A percentile compares a stretch with the other conserved stretches of the same genome.
Evolutionary conservation across 2,329 filamentous ascomycete species (phyloP).

Genomic region (Penicillium sp.): DNA sequence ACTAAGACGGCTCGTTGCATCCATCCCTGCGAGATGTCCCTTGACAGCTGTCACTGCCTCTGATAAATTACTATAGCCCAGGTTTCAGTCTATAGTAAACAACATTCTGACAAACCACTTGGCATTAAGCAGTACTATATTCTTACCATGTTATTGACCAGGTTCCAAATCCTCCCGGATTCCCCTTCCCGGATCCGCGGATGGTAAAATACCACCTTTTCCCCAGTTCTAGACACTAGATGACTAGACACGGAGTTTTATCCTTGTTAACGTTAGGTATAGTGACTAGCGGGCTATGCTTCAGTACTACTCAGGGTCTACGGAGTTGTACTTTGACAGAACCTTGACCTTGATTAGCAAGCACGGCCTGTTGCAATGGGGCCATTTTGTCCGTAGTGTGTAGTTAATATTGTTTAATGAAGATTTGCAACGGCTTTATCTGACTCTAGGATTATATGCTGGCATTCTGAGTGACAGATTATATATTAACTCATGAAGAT

Average conservation of each 20-base stretch:
- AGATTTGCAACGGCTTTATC: neutral
- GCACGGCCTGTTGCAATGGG: too few relatives aligned
- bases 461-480: too few relatives aligned
- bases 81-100: neutral
- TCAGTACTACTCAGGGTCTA: neutral
- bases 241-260: neutral
- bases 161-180: neutral
- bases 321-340: neutral
- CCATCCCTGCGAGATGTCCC: neutral
- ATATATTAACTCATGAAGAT: too few relatives aligned
- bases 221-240: too few relatives aligned
- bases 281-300: neutral
- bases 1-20: neutral
- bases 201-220: neutral
- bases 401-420: neutral
- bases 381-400: too few relatives aligned
- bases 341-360: neutral
- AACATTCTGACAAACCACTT: neutral
- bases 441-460: neutral
- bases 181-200: neutral
- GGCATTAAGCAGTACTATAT: neutral
- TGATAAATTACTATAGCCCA: neutral
- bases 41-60: neutral
- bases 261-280: neutral
- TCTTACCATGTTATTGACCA: neutral